phyloP scores from a whole-genome alignment of 2,329 filamentous ascomycete species.

The Madurella mycetomatis region DNA sequence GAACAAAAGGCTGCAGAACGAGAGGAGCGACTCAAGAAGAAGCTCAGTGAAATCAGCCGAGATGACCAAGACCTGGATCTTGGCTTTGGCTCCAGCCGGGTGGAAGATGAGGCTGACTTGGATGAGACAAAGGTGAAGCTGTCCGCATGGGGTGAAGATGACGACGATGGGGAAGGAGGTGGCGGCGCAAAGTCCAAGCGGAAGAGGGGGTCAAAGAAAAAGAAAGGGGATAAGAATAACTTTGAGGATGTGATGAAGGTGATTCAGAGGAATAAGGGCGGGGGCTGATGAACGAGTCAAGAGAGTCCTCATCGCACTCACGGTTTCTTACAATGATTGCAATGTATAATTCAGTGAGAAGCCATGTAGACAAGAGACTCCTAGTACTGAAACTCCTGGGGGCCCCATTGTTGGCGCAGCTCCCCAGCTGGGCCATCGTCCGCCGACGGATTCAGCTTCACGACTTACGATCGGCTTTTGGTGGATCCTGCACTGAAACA shows the following conservation, averaged over 20 bases:
- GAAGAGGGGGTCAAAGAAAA: conserved; percentile 69
- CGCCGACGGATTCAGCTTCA: background rate
- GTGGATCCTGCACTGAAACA: background rate
- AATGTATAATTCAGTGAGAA: background rate
- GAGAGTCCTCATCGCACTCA: background rate
- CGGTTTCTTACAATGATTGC: background rate
- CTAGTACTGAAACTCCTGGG: background rate
- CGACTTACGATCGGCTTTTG: background rate
- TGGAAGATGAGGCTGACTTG: conserved; percentile 82
- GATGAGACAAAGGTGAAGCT: conserved; percentile 65
- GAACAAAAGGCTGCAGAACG: conserved; percentile 45
- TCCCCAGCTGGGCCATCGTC: background rate
- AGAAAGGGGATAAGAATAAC: conserved; percentile 74
- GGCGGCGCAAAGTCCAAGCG: conserved; percentile 51
- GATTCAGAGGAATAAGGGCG: conserved; percentile 57
- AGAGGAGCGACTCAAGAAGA: conserved; percentile 65
- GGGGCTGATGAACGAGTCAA: conserved; percentile 17
- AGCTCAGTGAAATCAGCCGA: conserved; percentile 68
- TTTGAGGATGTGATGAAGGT: conserved; percentile 75
- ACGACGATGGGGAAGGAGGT: conserved; percentile 42
- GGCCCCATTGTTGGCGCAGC: background rate
- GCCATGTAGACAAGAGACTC: background rate
- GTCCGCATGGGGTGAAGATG: conserved; percentile 53
- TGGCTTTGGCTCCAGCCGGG: conserved; percentile 84
- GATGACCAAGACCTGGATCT: conserved; percentile 91